These are phyloP conservation scores for Botrytis fragariae DNA, from an alignment of 2,329 filamentous ascomycete genomes.

Conservation along the genomic window DNA sequence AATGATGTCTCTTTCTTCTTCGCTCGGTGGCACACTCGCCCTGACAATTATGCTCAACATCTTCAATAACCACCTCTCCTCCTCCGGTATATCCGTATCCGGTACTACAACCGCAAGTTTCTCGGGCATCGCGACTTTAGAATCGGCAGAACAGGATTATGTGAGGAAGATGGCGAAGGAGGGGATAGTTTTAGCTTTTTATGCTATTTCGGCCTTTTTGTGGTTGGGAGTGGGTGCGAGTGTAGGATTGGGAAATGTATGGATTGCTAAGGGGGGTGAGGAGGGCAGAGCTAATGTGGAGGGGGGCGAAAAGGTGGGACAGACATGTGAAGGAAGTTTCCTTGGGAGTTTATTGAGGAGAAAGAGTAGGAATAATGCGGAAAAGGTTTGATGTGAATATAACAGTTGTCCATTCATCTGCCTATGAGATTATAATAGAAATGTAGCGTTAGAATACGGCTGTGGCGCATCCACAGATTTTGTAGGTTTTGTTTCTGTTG, in stretches of 20 bases:
- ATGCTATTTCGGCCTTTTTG: conserved; percentile 60
- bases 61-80: conserved; percentile 56
- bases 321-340: conserved; percentile 26
- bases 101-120: not conserved
- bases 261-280: conserved; percentile 33
- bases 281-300: conserved; percentile 16
- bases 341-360: conserved; percentile 20
- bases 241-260: conserved; percentile 50
- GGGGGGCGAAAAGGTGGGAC: conserved; percentile 23
- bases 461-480: not conserved
- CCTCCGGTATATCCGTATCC: conserved; percentile 29
- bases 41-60: conserved; percentile 67
- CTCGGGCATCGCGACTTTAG: not conserved
- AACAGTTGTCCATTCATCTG: not conserved
- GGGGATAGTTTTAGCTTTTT: conserved; percentile 65
- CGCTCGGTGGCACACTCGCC: conserved; percentile 63
- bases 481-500: not conserved
- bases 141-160: conserved; percentile 40
- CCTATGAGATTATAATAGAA: not conserved
- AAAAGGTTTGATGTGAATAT: not conserved
- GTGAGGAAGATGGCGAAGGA: conserved; percentile 49
- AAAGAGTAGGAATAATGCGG: not conserved
- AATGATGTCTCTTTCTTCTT: conserved; percentile 56
- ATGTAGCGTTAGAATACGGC: not conserved
- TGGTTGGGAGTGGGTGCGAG: conserved; percentile 46